Percentiles rank a stretch among this genome's conserved stretches.
Evolutionary conservation across 1,284 basidiomycete species (phyloP).

Genomic region (Puccinia polysora): DNA sequence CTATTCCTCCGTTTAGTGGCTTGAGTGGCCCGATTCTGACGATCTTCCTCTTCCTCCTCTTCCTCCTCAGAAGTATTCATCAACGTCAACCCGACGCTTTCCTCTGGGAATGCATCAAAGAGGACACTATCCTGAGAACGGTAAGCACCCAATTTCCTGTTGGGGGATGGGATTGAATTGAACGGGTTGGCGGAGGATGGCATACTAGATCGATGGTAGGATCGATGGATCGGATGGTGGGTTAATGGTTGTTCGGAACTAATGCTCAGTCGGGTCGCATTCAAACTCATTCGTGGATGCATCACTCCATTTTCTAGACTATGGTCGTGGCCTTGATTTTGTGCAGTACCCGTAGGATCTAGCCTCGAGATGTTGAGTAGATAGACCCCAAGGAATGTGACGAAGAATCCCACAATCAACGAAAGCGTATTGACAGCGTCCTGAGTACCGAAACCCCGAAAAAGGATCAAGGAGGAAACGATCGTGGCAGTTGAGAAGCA

Average conservation of each 20-base stretch:
- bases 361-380: conserved; percentile 74
- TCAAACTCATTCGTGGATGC: conserved; percentile 22
- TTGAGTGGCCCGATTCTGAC: no score
- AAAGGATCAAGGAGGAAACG: conserved; percentile 87
- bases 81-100: conserved; percentile 29
- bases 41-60: conserved; percentile 29
- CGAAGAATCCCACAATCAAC: conserved; percentile 76
- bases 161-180: background rate
- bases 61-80: conserved; percentile 33
- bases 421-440: conserved; percentile 75
- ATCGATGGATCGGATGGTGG: conserved; percentile 20
- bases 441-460: conserved; percentile 92
- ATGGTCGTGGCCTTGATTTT: conserved; percentile 31
- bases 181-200: conserved; percentile 24
- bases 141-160: background rate
- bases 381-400: conserved; percentile 88
- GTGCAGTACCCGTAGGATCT: conserved; percentile 26
- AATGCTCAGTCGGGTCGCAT: conserved; percentile 27
- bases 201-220: conserved; percentile 31
- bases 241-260: conserved; percentile 25
- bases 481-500: conserved; percentile 96
- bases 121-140: conserved; percentile 29
- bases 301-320: conserved; percentile 18
- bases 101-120: conserved; percentile 41
- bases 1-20: no score